Conservation (phyloP, 2,329 filamentous ascomycete genomes). For the Fusarium sp. region DNA sequence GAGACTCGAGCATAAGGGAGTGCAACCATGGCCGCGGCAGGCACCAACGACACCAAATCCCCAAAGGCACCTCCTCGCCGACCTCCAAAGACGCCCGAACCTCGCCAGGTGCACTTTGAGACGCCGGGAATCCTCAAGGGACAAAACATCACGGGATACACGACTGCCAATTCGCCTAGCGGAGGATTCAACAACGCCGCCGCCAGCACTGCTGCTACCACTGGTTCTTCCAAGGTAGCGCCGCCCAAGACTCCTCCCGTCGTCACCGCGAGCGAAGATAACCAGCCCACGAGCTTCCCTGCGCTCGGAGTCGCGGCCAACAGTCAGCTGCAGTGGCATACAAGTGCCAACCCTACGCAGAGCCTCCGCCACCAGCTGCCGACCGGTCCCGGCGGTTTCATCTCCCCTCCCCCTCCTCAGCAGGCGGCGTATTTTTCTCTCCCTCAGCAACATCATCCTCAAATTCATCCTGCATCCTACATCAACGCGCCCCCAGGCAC, state of each 20-base stretch:
- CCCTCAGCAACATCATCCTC: slow-evolving; percentile 13
- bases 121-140: slow-evolving; percentile 10
- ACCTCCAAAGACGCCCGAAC: slow-evolving; percentile 37
- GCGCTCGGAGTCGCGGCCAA: slow-evolving; percentile 41
- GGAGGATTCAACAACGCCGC: slow-evolving; percentile 34
- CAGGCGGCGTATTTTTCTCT: slow-evolving; percentile 23
- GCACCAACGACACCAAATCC: slow-evolving; percentile 40
- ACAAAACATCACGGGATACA: slow-evolving; percentile 21
- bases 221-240: neutral
- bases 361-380: slow-evolving; percentile 44
- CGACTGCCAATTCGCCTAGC: slow-evolving; percentile 39
- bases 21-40: slow-evolving; percentile 43
- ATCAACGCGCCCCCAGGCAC: slow-evolving; percentile 17
- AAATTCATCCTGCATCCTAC: slow-evolving; percentile 28
- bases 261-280: slow-evolving; percentile 14
- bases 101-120: slow-evolving; percentile 48
- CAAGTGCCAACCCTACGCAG: slow-evolving; percentile 47
- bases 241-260: slow-evolving; percentile 21
- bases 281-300: slow-evolving; percentile 42
- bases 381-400: slow-evolving; percentile 16
- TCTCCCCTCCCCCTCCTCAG: slow-evolving; percentile 29
- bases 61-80: slow-evolving; percentile 44
- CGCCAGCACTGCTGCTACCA: slow-evolving; percentile 12
- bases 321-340: slow-evolving; percentile 46
- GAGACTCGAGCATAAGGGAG: slow-evolving; percentile 1